phyloP scores from a whole-genome alignment of 257 asterid genomes.

The Solanum bulbocastanum region DNA sequence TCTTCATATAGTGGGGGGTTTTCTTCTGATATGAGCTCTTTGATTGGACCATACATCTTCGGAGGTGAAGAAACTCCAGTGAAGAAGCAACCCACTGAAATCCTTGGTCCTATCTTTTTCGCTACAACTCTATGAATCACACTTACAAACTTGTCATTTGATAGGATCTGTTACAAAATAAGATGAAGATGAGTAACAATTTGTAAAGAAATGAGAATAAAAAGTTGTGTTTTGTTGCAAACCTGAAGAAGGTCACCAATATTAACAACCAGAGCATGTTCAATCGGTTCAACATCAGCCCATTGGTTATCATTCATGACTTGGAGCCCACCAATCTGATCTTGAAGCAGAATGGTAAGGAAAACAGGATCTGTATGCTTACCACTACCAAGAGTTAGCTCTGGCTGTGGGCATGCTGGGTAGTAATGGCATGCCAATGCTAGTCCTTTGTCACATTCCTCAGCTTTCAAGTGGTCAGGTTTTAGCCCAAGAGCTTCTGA shows the following conservation, averaged over 20 bases:
- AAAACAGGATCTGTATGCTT: conserved; percentile 61
- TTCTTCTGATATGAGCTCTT: too few species aligned
- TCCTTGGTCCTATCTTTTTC: conserved; percentile 45
- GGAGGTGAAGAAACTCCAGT: background rate
- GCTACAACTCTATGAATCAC: conserved; percentile 50
- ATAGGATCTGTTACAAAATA: conserved; percentile 25
- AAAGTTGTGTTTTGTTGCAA: background rate
- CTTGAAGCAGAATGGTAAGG: conserved; percentile 53
- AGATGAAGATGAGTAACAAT: background rate
- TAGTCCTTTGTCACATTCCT: conserved; percentile 31
- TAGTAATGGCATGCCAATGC: conserved; percentile 44
- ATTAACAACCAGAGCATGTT: conserved; percentile 45
- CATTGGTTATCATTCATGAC: conserved; percentile 40
- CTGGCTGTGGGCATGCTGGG: conserved; percentile 67
- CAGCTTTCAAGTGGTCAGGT: conserved; percentile 15
- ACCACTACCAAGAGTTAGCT: conserved; percentile 46
- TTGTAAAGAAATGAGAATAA: too few species aligned
- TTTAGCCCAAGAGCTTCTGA: conserved; percentile 66
- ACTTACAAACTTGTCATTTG: conserved; percentile 60
- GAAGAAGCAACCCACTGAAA: conserved; percentile 58
- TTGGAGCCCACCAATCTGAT: conserved; percentile 64
- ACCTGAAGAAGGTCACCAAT: conserved; percentile 76
- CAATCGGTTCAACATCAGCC: conserved; percentile 34
- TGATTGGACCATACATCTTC: too few species aligned
- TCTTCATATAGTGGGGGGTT: too few species aligned